These are phyloP conservation scores for Podosphaera fusca DNA, from an alignment of 2,329 filamentous ascomycete genomes.

Conservation along the genomic window DNA sequence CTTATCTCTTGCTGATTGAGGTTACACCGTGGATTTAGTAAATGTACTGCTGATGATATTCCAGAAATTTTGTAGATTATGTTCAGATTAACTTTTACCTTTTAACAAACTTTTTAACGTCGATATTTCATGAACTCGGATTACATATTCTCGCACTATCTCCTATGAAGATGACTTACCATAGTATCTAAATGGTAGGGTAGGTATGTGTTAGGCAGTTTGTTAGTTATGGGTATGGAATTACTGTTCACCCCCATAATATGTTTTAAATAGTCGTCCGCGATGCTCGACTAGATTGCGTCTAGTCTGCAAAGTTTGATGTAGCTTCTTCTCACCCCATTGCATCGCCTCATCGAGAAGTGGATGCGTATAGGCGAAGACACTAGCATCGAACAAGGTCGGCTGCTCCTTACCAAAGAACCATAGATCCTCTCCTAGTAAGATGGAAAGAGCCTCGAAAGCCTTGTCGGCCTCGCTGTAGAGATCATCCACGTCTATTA, in stretches of 20 bases:
- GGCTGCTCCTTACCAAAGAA: slow-evolving; percentile 35
- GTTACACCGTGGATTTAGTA: too few relatives aligned
- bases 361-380: slow-evolving; percentile 77
- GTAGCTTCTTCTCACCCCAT: slow-evolving; percentile 42
- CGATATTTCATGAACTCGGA: too few relatives aligned
- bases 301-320: slow-evolving; percentile 29
- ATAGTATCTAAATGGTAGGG: too few relatives aligned
- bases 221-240: too few relatives aligned
- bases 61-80: too few relatives aligned
- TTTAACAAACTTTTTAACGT: too few relatives aligned
- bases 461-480: slow-evolving; percentile 38
- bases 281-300: slow-evolving; percentile 43
- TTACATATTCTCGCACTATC: too few relatives aligned
- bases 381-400: slow-evolving; percentile 60
- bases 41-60: too few relatives aligned
- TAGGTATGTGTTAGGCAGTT: too few relatives aligned
- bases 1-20: too few relatives aligned
- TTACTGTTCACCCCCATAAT: slow-evolving; percentile 5
- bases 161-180: too few relatives aligned
- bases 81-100: too few relatives aligned
- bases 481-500: slow-evolving; percentile 31
- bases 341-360: slow-evolving; percentile 34
- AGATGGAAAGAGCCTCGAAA: slow-evolving; percentile 33
- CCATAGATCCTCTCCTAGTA: slow-evolving; percentile 34
- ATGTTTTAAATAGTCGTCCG: slow-evolving; percentile 26